Evolutionary conservation across 148 eudicot species (phyloP), one percentile per base, ranked within the genome.

Genomic region (Rhododendron mucronatum): DNA sequence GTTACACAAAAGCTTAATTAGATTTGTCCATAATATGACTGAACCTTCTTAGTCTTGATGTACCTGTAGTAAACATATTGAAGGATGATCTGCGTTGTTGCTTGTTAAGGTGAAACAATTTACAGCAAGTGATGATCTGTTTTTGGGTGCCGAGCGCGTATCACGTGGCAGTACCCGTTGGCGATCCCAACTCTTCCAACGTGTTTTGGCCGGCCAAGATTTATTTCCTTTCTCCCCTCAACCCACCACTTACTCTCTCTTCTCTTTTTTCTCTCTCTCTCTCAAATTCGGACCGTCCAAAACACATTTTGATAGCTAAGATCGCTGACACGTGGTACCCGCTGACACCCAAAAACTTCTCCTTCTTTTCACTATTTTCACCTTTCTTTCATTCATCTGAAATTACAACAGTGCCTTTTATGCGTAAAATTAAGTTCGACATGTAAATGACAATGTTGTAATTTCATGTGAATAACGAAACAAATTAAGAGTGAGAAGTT

Each of bases 11-110:
- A 55, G 45, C 44, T 23, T 51, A 33, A 78, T 39, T 85, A 44
- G 65, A 23, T 81, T 51, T 82, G 44, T 73, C 48, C 74, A 44
- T 75, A 53, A 80, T 87, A 80, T 67, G 81, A 83, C 30, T 86
- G 76, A 16, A 59, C 69, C 89, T 90, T 90, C 86, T 87, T 88
- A 41, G 80, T 80, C 65, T 57, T 85, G n/a, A 90, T 59, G 86
- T 89, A 87, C 80, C 86, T 89, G 91, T 94, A 94, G 85, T 93
- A 94, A 50, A 93, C 87, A 59, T 92, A 94, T 84, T 94, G 97
- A 85, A 93, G 87, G 59, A 93, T 91, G 74, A 94, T 94, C 97
- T 94, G 23, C 86, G 65, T 33, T 35, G 37, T 12, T 28, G 10
- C 23, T 61, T 87, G 28, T 61, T 88, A 91, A 91, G 92, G 90